These are phyloP conservation scores for Aphanoascus verrucosus DNA, from an alignment of 2,329 filamentous ascomycete genomes.

Conservation along the genomic window DNA sequence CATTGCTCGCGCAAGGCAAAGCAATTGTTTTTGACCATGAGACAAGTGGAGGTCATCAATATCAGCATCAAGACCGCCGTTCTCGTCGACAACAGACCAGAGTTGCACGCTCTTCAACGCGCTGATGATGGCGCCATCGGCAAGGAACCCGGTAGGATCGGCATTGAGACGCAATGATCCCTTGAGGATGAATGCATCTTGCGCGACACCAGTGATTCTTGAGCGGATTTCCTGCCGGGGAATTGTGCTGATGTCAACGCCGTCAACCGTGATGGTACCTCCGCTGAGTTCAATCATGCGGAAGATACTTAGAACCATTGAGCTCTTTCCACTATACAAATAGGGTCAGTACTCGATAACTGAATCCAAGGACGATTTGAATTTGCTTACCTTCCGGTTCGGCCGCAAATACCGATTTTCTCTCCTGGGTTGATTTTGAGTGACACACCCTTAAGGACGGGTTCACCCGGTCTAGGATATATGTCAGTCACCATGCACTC, in stretches of 20 bases:
- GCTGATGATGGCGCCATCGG: slow-evolving; percentile 28
- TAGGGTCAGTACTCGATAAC: neutral
- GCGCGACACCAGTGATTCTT: slow-evolving; percentile 35
- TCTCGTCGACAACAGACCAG: slow-evolving; percentile 28
- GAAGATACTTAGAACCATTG: slow-evolving; percentile 34
- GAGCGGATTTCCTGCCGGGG: slow-evolving; percentile 32
- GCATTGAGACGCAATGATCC: slow-evolving; percentile 33
- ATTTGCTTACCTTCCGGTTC: slow-evolving; percentile 23
- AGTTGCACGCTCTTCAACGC: slow-evolving; percentile 32
- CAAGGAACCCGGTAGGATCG: slow-evolving; percentile 27
- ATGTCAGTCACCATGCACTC: neutral
- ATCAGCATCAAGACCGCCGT: slow-evolving; percentile 31
- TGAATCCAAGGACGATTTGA: neutral
- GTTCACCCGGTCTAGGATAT: slow-evolving; percentile 12
- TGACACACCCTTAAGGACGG: slow-evolving; percentile 21
- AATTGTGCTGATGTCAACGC: slow-evolving; percentile 32
- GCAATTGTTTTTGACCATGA: slow-evolving; percentile 53
- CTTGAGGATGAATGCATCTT: slow-evolving; percentile 36
- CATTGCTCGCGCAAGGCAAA: slow-evolving; percentile 52
- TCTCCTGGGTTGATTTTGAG: slow-evolving; percentile 22
- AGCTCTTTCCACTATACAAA: slow-evolving; percentile 33
- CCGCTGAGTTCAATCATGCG: slow-evolving; percentile 33
- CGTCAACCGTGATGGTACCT: slow-evolving; percentile 36
- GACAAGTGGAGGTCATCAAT: slow-evolving; percentile 44
- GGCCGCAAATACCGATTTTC: slow-evolving; percentile 29